Conservation (phyloP, 2,329 filamentous ascomycete genomes). For the Balansia obtecta region DNA sequence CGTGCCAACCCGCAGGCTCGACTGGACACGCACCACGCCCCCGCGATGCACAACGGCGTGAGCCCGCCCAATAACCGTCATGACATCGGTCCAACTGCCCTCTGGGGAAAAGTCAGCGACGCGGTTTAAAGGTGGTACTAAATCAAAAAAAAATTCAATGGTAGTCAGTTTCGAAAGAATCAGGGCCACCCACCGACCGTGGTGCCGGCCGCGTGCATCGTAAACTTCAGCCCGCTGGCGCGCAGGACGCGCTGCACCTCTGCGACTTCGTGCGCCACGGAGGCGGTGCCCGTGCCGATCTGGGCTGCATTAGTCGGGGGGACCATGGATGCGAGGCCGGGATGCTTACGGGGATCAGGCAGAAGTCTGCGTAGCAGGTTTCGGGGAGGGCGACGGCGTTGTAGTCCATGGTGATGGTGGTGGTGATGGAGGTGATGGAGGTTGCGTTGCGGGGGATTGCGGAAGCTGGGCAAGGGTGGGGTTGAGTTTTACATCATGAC, state of each 20-base stretch:
- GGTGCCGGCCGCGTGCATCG: constrained; percentile 88
- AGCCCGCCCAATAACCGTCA: constrained; percentile 74
- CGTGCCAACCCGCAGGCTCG: constrained; percentile 74
- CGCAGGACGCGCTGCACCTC: constrained; percentile 77
- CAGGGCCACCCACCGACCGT: constrained; percentile 74
- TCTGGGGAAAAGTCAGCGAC: constrained; percentile 51
- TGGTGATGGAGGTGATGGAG: no score
- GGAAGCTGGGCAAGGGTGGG: no score
- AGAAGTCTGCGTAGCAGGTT: constrained; percentile 79
- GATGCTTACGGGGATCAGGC: constrained; percentile 62
- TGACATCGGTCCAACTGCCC: constrained; percentile 81
- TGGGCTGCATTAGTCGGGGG: constrained; percentile 24
- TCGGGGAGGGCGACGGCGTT: constrained; percentile 49
- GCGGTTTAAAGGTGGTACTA: no score
- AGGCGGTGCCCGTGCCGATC: constrained; percentile 69
- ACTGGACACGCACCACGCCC: constrained; percentile 75
- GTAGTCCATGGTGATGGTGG: constrained; percentile 28
- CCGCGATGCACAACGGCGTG: constrained; percentile 65
- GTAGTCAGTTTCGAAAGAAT: no score
- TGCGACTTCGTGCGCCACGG: constrained; percentile 74
- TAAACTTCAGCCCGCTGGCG: constrained; percentile 67
- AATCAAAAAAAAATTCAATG: no score
- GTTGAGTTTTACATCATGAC: no score
- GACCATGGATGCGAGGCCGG: no score
- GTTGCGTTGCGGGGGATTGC: no score